These are phyloP conservation scores for Truncatella angustata DNA, from an alignment of 2,329 filamentous ascomycete genomes.

Conservation along the genomic window DNA sequence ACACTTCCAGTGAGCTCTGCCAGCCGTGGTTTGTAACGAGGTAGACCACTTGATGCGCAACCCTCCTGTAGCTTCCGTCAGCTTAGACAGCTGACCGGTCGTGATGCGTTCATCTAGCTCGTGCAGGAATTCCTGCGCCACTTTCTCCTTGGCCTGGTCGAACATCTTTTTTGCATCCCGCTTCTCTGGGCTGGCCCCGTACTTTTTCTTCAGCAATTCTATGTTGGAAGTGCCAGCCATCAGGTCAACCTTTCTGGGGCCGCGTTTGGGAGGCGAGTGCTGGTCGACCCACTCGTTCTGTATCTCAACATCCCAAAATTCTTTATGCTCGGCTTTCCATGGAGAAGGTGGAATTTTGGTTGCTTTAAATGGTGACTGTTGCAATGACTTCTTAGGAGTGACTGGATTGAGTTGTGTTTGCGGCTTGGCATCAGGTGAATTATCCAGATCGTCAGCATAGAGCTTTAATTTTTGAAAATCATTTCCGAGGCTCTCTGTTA, in stretches of 20 bases:
- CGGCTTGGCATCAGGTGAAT: conserved; percentile 8
- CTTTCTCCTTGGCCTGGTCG: conserved; percentile 55
- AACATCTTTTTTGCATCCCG: conserved; percentile 58
- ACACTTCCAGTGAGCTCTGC: conserved; percentile 69
- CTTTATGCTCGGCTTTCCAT: conserved; percentile 29
- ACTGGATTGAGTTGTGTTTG: conserved; percentile 18
- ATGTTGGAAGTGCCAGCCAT: conserved; percentile 22
- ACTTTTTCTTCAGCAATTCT: conserved; percentile 27
- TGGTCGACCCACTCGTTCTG: conserved; percentile 33
- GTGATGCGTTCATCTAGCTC: conserved; percentile 70
- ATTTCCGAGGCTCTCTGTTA: conserved; percentile 23
- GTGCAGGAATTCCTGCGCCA: conserved; percentile 62
- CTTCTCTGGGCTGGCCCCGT: conserved; percentile 31
- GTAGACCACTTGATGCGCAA: conserved; percentile 72
- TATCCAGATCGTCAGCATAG: conserved; percentile 18
- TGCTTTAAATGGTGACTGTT: conserved; percentile 22
- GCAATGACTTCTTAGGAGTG: conserved; percentile 25
- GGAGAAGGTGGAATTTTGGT: conserved; percentile 27
- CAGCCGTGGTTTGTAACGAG: conserved; percentile 77
- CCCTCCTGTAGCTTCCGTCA: conserved; percentile 66
- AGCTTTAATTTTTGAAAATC: conserved; percentile 30
- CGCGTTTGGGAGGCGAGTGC: conserved; percentile 28
- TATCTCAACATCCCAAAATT: conserved; percentile 31
- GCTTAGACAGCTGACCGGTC: conserved; percentile 52
- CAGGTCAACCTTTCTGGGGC: conserved; percentile 13